Evolutionary conservation across 495 filamentous ascomycete species (phyloP), one percentile per base, ranked within the genome.

Genomic region (Hypoxylon trugodes): DNA sequence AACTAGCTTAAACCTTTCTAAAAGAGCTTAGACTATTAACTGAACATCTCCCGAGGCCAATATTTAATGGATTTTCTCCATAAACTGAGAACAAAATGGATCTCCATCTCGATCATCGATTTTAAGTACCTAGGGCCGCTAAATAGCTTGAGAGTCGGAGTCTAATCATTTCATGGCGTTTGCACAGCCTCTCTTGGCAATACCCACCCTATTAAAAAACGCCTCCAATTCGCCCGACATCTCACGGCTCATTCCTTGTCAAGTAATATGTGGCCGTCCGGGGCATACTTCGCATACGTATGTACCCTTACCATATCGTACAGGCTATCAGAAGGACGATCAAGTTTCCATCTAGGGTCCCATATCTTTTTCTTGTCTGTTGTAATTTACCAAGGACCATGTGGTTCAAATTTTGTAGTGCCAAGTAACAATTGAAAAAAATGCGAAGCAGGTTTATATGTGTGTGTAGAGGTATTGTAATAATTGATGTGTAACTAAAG

Each of bases 361-460:
- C 53, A 37, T 57, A 57, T 37, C 41, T 42, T 19, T 56, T 24
- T 56, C 30, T 38, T 45, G 16, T 35, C 10, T 19, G 53, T 37
- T 41, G 40, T 33, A 61, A 59, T 61, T 67, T 67, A 53, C 46
- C 64, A 50, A 62, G 57, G 51, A 61, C 57, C 63, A 67, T 53
- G 64, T 53, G 25, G 64, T 59, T 30, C 41, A 16, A 10, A 58
- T 59, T 45, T 49, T 62, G 47, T 54, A 24, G 59, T 61, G 58
- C 52, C 64, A 62, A 50, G 58, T 58, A 35, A 42, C 33, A 40
- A 47, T 25, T 47, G 16, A 12, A 28, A 47, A 57, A 51, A n/a
- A n/a, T 4, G 28, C 28, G 5, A 30, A 30, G 28, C 28, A 5
- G 28, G 28, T 30, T 30, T 30, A 5, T 30, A 30, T 30, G 10